These are phyloP conservation scores for Globisporangium spiculum DNA, from an alignment of 352 stramenopile species.

Conservation along the genomic window DNA sequence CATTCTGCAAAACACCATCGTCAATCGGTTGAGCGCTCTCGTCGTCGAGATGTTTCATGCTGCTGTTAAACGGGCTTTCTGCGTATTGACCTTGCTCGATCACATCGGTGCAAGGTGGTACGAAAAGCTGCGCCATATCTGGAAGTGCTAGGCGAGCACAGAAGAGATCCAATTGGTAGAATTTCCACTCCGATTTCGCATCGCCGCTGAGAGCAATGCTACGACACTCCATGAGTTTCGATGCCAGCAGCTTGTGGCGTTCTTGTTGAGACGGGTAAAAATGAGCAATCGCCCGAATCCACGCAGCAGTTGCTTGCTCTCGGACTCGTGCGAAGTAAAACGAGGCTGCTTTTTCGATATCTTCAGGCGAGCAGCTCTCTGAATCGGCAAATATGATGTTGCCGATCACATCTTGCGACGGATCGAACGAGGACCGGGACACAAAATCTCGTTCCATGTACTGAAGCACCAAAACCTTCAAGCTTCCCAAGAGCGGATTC, in stretches of 20 bases:
- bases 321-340: constrained; percentile 54
- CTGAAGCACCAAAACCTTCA: constrained; percentile 63
- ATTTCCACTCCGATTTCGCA: constrained; percentile 45
- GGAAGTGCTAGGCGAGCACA: constrained; percentile 71
- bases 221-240: constrained; percentile 57
- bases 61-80: constrained; percentile 19
- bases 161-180: constrained; percentile 75
- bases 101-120: constrained; percentile 63
- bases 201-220: constrained; percentile 29
- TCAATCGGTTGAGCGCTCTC: constrained; percentile 49
- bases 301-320: constrained; percentile 69
- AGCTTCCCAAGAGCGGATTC: constrained; percentile 69
- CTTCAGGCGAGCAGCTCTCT: constrained; percentile 25
- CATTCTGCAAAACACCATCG: constrained; percentile 61
- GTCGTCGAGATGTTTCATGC: constrained; percentile 14
- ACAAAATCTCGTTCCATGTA: constrained; percentile 35
- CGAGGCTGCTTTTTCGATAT: constrained; percentile 41
- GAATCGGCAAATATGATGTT: constrained; percentile 41
- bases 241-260: constrained; percentile 50
- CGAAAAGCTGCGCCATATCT: constrained; percentile 76
- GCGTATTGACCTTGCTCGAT: constrained; percentile 38
- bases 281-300: constrained; percentile 66
- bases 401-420: constrained; percentile 32
- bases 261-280: constrained; percentile 73
- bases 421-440: constrained; percentile 11